phyloP scores from a whole-genome alignment of 2,329 filamentous ascomycete species.

The Erysiphe pulchra region DNA sequence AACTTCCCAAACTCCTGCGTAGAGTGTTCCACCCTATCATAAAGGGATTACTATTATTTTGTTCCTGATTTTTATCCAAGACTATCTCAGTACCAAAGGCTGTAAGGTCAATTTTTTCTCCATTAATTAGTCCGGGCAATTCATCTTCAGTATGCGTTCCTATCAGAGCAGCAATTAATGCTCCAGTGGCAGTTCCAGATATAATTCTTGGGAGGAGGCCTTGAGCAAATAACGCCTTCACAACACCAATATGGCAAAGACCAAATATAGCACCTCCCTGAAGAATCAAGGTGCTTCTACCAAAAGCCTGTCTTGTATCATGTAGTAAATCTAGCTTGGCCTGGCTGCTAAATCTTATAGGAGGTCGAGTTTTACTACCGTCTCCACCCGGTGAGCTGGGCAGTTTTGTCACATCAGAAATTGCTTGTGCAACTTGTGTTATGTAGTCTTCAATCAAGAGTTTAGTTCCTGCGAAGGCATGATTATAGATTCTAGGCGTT shows the following conservation, averaged over 20 bases:
- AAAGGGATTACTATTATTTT: constrained; percentile 15
- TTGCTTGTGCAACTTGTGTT: constrained; percentile 53
- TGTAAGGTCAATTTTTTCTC: constrained; percentile 57
- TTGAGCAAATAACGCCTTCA: constrained; percentile 61
- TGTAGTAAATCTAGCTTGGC: constrained; percentile 65
- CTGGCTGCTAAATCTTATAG: constrained; percentile 16
- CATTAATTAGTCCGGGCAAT: constrained; percentile 47
- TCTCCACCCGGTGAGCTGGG: constrained; percentile 26
- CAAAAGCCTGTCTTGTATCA: constrained; percentile 71
- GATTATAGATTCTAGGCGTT: constrained; percentile 54
- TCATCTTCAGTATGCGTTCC: constrained; percentile 73
- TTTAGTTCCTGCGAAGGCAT: constrained; percentile 72
- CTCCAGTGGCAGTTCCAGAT: constrained; percentile 72
- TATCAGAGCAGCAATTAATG: constrained; percentile 68
- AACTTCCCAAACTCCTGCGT: constrained; percentile 37
- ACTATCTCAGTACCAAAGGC: constrained; percentile 29
- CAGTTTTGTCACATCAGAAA: constrained; percentile 47
- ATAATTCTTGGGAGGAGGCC: constrained; percentile 73
- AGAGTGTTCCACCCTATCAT: constrained; percentile 27
- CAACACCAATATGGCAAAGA: constrained; percentile 69
- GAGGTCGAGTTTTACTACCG: constrained; percentile 13
- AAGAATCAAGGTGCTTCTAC: constrained; percentile 59
- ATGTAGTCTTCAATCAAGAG: constrained; percentile 80
- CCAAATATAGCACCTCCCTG: constrained; percentile 86
- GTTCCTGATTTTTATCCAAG: constrained; percentile 11